phyloP scores from a whole-genome alignment of 306 rosid species.

The Sesbania bispinosa region DNA sequence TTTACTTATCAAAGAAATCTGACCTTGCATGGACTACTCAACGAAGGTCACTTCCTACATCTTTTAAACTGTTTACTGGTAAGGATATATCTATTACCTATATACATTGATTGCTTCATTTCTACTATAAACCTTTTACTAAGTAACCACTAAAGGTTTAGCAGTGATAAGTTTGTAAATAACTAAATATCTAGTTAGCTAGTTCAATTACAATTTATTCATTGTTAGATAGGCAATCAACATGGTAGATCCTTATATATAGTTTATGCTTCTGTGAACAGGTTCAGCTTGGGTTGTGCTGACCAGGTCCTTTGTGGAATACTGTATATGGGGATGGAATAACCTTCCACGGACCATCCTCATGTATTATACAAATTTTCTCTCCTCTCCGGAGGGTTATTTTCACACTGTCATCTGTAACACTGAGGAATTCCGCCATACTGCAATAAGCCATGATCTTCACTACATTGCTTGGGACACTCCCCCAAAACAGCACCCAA shows the following conservation, averaged over 20 bases:
- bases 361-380: slow-evolving; percentile 75
- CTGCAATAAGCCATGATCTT: slow-evolving; percentile 72
- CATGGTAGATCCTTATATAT: slow-evolving; percentile 3
- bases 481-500: slow-evolving; percentile 96
- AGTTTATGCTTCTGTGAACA: slow-evolving; percentile 31
- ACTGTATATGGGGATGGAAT: slow-evolving; percentile 96
- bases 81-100: not conserved
- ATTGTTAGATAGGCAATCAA: not conserved
- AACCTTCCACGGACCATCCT: slow-evolving; percentile 80
- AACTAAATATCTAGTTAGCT: not conserved
- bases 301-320: slow-evolving; percentile 69
- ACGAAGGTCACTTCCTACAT: slow-evolving; percentile 71
- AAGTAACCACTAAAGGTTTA: not conserved
- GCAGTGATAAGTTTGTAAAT: not conserved
- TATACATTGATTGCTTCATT: not conserved
- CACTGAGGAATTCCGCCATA: slow-evolving; percentile 55
- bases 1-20: slow-evolving; percentile 56
- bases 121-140: not conserved
- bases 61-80: slow-evolving; percentile 71
- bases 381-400: slow-evolving; percentile 87
- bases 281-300: slow-evolving; percentile 94
- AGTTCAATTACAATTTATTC: not conserved
- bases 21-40: slow-evolving; percentile 74
- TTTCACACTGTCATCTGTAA: slow-evolving; percentile 82
- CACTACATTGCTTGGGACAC: slow-evolving; percentile 98